Percentiles rank a stretch among this genome's conserved stretches.
Evolutionary conservation across 2,329 filamentous ascomycete species (phyloP).

Genomic region (Seiridium cupressi): DNA sequence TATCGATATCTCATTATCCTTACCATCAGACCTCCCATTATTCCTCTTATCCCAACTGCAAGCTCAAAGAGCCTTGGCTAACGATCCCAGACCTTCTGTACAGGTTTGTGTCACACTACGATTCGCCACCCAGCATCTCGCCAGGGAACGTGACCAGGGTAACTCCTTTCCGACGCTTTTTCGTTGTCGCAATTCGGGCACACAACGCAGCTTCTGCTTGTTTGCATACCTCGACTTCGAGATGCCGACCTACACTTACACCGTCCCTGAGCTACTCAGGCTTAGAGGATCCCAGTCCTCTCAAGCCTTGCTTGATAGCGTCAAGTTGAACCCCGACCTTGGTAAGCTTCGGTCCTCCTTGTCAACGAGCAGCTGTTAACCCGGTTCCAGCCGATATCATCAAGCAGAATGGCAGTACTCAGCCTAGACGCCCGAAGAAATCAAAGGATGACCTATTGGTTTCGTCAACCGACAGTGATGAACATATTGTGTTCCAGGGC

Average conservation of each 20-base stretch:
- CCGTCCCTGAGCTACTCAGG: slow-evolving; percentile 41
- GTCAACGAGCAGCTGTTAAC: neutral
- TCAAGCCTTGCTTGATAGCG: slow-evolving; percentile 12
- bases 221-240: slow-evolving; percentile 36
- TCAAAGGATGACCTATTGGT: slow-evolving; percentile 29
- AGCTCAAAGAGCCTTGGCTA: slow-evolving; percentile 33
- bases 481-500: slow-evolving; percentile 35
- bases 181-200: slow-evolving; percentile 31
- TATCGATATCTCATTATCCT: neutral
- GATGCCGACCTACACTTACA: slow-evolving; percentile 45
- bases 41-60: slow-evolving; percentile 40
- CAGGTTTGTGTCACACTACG: slow-evolving; percentile 30
- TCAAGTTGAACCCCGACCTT: slow-evolving; percentile 34
- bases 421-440: slow-evolving; percentile 22
- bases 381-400: slow-evolving; percentile 20
- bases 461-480: slow-evolving; percentile 30
- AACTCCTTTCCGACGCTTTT: slow-evolving; percentile 36
- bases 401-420: slow-evolving; percentile 19
- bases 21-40: slow-evolving; percentile 23
- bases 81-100: slow-evolving; percentile 26
- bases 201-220: slow-evolving; percentile 36
- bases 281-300: slow-evolving; percentile 25
- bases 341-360: slow-evolving; percentile 28
- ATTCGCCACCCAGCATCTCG: slow-evolving; percentile 16
- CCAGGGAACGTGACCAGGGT: slow-evolving; percentile 13